Conservation (phyloP, 1,139 yeast species). For the Pichia sp. region DNA sequence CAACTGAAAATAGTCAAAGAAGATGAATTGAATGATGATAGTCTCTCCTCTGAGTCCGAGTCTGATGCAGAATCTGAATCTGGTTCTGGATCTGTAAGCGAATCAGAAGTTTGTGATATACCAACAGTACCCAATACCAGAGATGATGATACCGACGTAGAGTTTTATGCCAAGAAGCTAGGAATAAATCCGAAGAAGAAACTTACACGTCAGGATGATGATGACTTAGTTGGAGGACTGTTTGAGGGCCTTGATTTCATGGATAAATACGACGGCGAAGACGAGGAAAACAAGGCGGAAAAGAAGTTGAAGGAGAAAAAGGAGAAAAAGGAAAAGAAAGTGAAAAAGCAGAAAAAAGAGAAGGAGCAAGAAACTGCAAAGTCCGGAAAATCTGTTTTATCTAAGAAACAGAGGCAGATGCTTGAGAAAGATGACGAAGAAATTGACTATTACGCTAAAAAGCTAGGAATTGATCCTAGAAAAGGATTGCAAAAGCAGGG, state of each 20-base stretch:
- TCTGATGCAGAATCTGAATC: not conserved
- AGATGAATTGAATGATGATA: constrained; percentile 20
- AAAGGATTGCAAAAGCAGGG: constrained; percentile 24
- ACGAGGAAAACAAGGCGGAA: not conserved
- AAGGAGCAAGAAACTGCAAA: constrained; percentile 1
- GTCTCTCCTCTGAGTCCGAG: not conserved
- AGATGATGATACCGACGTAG: constrained; percentile 76
- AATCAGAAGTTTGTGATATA: constrained; percentile 16
- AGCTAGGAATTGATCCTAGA: constrained; percentile 48
- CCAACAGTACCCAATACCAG: constrained; percentile 18
- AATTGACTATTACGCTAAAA: constrained; percentile 76
- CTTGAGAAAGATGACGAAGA: constrained; percentile 70
- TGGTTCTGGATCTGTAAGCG: no score
- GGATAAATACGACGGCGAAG: constrained; percentile 15
- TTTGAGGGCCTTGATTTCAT: constrained; percentile 49
- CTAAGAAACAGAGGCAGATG: constrained; percentile 37
- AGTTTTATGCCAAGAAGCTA: constrained; percentile 79
- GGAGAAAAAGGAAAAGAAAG: not conserved
- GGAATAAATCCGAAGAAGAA: constrained; percentile 38
- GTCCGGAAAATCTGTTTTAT: not conserved
- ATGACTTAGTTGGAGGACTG: constrained; percentile 32
- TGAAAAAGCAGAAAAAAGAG: constrained; percentile 9
- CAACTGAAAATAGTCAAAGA: constrained; percentile 22
- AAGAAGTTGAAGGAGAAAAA: not conserved
- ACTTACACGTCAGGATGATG: constrained; percentile 25